Evolutionary conservation across 2,329 filamentous ascomycete species (phyloP), one percentile per base, ranked within the genome.

Genomic region (Clathrospora elynae): DNA sequence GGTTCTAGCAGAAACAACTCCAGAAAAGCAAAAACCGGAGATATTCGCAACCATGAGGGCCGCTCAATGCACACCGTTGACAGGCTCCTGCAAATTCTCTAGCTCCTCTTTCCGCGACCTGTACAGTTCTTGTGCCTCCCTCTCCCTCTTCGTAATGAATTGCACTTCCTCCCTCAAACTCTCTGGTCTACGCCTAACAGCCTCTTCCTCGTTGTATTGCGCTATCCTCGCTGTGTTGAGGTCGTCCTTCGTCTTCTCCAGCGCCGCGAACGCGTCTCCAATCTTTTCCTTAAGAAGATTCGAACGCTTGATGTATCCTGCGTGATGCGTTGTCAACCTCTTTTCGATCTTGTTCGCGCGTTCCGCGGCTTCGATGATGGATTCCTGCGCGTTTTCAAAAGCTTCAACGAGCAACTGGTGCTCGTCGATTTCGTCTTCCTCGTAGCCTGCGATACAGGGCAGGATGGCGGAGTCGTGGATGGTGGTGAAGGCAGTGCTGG

Each of bases 101-200:
- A 96, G 70, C 75, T 97, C 93, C 32, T 90, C 88, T 71, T 81
- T 89, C 46, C 84, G 81, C 52, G 74, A 75, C 57, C 88, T 81
- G 67, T 93, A 99, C 60, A 86, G 68, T 53, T 96, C 90, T 72
- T 99, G 93, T 5, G 90, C 90, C 72, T 96, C 90, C 45, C 91
- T 79, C 75, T 97, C 92, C 51, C 92, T 78, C 58, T 83, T 83
- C 56, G 84, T 88, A 7, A 97, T 81, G 58, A 88, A 88, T 5
- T 78, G 80, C 14, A 96, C 90, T 68, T 96, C 90, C n/a, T 88
- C 86, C 35, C 90, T 82, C 43, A 96, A 73, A 8, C 79, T 78
- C 55, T 87, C 87, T 37, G 97, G 73, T 19, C 93, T 79, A 41
- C 83, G 79, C 31, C 77, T 76, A 44, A 96, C 79, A 0, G 87